phyloP scores from a whole-genome alignment of 192 early-diverging fungal genomes.

The Helicostylum pulchrum region DNA sequence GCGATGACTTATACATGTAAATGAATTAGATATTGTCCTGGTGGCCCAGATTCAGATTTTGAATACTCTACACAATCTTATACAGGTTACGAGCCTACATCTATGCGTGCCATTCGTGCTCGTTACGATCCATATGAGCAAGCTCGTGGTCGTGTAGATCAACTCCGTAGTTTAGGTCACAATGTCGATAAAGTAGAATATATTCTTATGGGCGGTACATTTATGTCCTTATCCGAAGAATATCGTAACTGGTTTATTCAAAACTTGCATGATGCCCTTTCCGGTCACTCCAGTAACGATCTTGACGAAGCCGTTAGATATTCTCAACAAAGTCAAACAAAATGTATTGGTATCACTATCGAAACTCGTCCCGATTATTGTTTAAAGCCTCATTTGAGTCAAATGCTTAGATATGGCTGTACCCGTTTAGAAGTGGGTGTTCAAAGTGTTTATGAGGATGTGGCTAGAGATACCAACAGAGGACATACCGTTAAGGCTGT shows the following conservation, averaged over 20 bases:
- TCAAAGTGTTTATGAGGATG: constrained; percentile 99
- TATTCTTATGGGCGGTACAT: constrained; percentile 99
- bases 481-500: constrained; percentile 99
- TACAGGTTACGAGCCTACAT: constrained; percentile 98
- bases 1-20: background rate
- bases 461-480: constrained; percentile 96
- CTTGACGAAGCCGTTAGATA: constrained; percentile 97
- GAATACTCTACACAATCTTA: constrained; percentile 99
- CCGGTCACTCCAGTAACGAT: constrained; percentile 84
- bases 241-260: constrained; percentile 98
- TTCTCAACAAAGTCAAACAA: constrained; percentile 94
- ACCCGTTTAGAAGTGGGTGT: constrained; percentile 98
- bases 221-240: constrained; percentile 94
- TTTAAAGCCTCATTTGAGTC: constrained; percentile 94
- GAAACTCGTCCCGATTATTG: constrained; percentile 99
- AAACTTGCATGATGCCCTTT: constrained; percentile 94
- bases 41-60: constrained; percentile 98
- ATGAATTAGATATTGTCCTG: constrained; percentile 77
- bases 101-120: constrained; percentile 98
- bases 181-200: constrained; percentile 98
- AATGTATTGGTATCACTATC: constrained; percentile 99
- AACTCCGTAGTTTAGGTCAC: constrained; percentile 90
- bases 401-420: constrained; percentile 99
- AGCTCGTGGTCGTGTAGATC: constrained; percentile 89
- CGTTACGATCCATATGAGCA: constrained; percentile 98